Conservation (phyloP, 2,329 filamentous ascomycete genomes). For the Pseudogymnoascus sp. region DNA sequence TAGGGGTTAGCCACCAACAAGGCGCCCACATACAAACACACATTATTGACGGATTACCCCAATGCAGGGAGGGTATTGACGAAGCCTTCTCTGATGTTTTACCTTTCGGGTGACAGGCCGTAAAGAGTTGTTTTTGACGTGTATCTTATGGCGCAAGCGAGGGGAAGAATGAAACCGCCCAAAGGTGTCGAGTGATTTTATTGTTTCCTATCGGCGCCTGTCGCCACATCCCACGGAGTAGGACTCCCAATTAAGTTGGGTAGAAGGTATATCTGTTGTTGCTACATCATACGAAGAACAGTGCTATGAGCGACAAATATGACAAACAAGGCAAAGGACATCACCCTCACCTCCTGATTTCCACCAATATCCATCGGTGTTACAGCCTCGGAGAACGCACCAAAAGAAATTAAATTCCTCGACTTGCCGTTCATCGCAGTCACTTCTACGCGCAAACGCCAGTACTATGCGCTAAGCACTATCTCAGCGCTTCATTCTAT, state of each 20-base stretch:
- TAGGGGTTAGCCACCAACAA: not conserved
- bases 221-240: not conserved
- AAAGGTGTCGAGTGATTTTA: not conserved
- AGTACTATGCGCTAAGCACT: not conserved
- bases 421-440: not conserved
- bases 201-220: not conserved
- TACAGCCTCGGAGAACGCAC: not conserved
- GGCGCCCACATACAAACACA: not conserved
- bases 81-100: not conserved
- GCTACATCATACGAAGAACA: not conserved
- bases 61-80: not conserved
- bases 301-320: not conserved
- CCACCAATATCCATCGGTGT: not conserved
- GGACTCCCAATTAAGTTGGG: not conserved
- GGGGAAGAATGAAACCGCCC: not conserved
- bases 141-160: not conserved
- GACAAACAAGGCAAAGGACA: not conserved
- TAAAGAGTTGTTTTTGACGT: not conserved
- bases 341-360: not conserved
- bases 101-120: not conserved
- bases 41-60: not conserved
- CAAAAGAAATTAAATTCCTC: not conserved
- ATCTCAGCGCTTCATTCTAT: constrained; percentile 1
- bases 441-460: not conserved
- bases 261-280: not conserved